A percentile compares a stretch with the other conserved stretches of the same genome.
These are phyloP conservation scores for Yarrowia divulgata DNA, from an alignment of 805 yeast genomes.

Conservation along the genomic window DNA sequence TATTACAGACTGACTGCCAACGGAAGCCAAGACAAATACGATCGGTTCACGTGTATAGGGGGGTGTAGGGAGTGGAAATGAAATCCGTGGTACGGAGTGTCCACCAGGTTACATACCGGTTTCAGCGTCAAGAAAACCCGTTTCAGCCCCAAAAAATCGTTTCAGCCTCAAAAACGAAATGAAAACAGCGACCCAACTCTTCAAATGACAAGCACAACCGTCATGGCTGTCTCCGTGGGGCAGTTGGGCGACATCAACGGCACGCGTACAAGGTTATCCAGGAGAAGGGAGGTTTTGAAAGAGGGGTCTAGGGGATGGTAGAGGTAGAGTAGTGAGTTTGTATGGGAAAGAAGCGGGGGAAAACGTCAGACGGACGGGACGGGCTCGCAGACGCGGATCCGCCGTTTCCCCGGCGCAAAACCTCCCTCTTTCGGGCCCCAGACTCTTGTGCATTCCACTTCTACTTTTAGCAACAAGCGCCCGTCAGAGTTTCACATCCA, in stretches of 20 bases:
- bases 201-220: too few relatives aligned
- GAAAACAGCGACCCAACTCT: background rate
- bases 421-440: too few relatives aligned
- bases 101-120: too few relatives aligned
- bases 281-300: conserved; percentile 9
- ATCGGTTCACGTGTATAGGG: conserved; percentile 21
- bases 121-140: background rate
- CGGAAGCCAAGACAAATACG: conserved; percentile 27
- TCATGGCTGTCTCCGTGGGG: background rate
- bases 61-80: background rate
- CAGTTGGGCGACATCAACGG: background rate
- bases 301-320: background rate
- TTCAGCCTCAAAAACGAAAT: background rate
- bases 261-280: conserved; percentile 26
- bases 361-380: background rate
- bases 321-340: background rate
- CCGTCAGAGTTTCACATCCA: conserved; percentile 27
- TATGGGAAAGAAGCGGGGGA: background rate
- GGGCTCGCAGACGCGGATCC: background rate
- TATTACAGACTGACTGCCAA: background rate
- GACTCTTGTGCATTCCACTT: conserved; percentile 10
- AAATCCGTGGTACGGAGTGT: background rate
- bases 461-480: conserved; percentile 34
- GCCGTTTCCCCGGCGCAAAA: background rate
- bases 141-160: background rate